Base-by-base conservation (phyloP, 805 yeast genomes). In the Zygosaccharomyces siamensis region DNA sequence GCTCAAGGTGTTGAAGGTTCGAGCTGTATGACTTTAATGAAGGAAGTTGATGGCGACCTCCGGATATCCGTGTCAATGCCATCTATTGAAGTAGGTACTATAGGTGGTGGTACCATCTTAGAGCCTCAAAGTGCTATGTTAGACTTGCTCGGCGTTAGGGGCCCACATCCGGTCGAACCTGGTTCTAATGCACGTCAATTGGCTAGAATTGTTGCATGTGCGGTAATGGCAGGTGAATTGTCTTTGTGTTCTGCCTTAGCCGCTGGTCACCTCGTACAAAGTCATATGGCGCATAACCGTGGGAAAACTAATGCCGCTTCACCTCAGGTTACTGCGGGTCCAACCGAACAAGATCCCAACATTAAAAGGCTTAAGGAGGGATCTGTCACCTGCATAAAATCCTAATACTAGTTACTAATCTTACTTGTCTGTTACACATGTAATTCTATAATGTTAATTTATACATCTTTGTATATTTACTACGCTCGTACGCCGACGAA, bases 21-120 rank as follows among this genome's bases (percentile, higher is more conserved):
- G 28, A 92, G 90, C 71, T 93, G 99, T 83, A 92, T 93, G 51
- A 93, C 99, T 1, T 75, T 93, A 57, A 90, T 93, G 95, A 83
- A 84, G 61, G 89, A 86, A 66, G 75, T 76, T 43, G 75, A 77
- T 36, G 99, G 97, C 11, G 87, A 88, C 62, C 77, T 93, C 63
- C 84, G 81, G 58, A 85, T 93, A 35, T 87, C 97, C 1, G 99
- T 93, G n/a, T 88, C 98, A 3, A 93, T 93, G 99, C 99, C 99
- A 27, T 88, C 95, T 26, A 89, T 93, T 59, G 99, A 93, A 72
- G 99, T 93, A 39, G 99, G 99, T 56, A 93, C 99, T 2, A 89
- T 93, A 69, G 99, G 99, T 49, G 99, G 99, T 55, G 99, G 99
- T 65, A 93, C 99, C 3, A 87, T 93, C 55, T 78, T 93, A 61